A percentile compares a stretch with the other conserved stretches of the same genome.
Evolutionary conservation across 1,139 yeast genomes (phyloP).

Genomic region (Geotrichum reessii): DNA sequence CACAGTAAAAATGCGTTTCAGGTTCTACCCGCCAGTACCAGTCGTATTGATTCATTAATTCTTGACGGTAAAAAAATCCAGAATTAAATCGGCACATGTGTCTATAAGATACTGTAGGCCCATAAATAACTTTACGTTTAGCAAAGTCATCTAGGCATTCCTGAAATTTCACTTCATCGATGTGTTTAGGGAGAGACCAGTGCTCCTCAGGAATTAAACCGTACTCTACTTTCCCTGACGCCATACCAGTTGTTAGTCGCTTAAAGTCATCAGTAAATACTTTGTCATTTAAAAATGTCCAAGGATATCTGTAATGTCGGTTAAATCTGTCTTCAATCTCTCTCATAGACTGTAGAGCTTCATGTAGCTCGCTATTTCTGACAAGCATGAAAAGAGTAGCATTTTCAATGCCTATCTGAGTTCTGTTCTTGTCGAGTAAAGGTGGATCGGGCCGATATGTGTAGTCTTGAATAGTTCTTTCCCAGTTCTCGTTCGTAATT

Average conservation of each 20-base stretch:
- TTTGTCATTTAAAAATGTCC: constrained; percentile 70
- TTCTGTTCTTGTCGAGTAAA: constrained; percentile 28
- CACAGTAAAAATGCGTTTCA: constrained; percentile 78
- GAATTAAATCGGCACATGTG: constrained; percentile 81
- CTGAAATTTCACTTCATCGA: constrained; percentile 41
- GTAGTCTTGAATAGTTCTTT: constrained; percentile 4
- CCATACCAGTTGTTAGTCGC: constrained; percentile 66
- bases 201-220: constrained; percentile 61
- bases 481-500: constrained; percentile 1
- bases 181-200: constrained; percentile 62
- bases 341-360: constrained; percentile 60
- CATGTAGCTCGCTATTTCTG: constrained; percentile 56
- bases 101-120: constrained; percentile 70
- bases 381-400: constrained; percentile 73
- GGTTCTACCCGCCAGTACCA: constrained; percentile 97
- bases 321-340: constrained; percentile 63
- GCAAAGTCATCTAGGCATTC: constrained; percentile 52
- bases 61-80: constrained; percentile 74
- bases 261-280: constrained; percentile 58
- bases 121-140: constrained; percentile 64
- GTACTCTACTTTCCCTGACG: constrained; percentile 71
- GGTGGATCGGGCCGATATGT: constrained; percentile 28
- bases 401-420: constrained; percentile 46
- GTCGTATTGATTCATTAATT: constrained; percentile 57
- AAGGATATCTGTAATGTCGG: constrained; percentile 64